Conservation (phyloP, 2,329 filamentous ascomycete species). For the Pezicula carpinea region DNA sequence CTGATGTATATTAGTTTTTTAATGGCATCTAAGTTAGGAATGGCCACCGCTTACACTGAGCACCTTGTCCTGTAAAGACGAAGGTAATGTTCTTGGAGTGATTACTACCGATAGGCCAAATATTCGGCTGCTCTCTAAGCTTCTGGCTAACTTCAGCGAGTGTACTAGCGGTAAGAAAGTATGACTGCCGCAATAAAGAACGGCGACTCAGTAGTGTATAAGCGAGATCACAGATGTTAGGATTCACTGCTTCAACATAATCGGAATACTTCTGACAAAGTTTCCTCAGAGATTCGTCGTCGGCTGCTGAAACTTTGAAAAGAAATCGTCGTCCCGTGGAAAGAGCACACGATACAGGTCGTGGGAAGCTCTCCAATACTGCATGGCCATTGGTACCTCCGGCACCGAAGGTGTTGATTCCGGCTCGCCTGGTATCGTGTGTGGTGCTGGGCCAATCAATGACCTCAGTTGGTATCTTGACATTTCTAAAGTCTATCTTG, state of each 20-base stretch:
- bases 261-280: conserved; percentile 5
- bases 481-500: conserved; percentile 3
- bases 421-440: conserved; percentile 2
- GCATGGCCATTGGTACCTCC: conserved; percentile 43
- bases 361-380: conserved; percentile 24
- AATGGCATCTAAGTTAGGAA: neutral
- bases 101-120: neutral
- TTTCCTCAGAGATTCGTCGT: conserved; percentile 7
- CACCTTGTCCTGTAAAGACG: conserved; percentile 24
- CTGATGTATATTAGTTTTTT: neutral
- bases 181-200: conserved; percentile 13
- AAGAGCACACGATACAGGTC: neutral
- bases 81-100: conserved; percentile 10
- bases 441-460: conserved; percentile 11
- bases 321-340: conserved; percentile 12
- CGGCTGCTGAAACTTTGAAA: conserved; percentile 5
- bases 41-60: conserved; percentile 13
- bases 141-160: neutral
- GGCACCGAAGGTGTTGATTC: conserved; percentile 31
- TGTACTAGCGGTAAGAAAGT: conserved; percentile 3
- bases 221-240: conserved; percentile 11
- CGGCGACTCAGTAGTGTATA: conserved; percentile 17
- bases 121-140: neutral
- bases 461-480: neutral
- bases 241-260: conserved; percentile 2